Evolutionary conservation across 352 stramenopile species (phyloP).

Genomic region (Peronospora tabacina): DNA sequence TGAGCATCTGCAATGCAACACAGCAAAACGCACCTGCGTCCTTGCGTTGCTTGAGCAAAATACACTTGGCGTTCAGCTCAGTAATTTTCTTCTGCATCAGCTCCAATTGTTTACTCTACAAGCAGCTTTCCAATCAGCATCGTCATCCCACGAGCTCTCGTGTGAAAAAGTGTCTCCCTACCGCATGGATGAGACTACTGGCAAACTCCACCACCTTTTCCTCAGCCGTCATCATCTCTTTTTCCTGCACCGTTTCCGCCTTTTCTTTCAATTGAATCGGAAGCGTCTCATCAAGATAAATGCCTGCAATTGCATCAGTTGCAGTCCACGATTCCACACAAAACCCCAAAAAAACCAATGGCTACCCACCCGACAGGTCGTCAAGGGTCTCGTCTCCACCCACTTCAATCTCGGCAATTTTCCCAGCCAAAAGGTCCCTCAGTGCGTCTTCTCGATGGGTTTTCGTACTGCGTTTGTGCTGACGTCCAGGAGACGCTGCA

Average conservation of each 20-base stretch:
- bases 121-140: neutral
- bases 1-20: neutral
- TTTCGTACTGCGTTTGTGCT: conserved; percentile 27
- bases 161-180: conserved; percentile 19
- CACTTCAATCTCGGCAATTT: conserved; percentile 83
- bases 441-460: conserved; percentile 45
- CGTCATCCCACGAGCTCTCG: neutral
- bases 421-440: conserved; percentile 68
- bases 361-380: conserved; percentile 44
- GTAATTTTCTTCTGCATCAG: conserved; percentile 76
- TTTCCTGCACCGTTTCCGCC: conserved; percentile 34
- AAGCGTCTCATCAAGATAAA: conserved; percentile 60
- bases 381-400: conserved; percentile 74
- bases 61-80: conserved; percentile 73
- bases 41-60: conserved; percentile 74
- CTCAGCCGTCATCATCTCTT: conserved; percentile 31
- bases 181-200: conserved; percentile 35
- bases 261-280: conserved; percentile 25
- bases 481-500: conserved; percentile 19
- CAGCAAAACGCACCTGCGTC: conserved; percentile 29
- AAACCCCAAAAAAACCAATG: neutral
- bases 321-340: neutral
- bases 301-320: conserved; percentile 21
- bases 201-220: conserved; percentile 42
- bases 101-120: conserved; percentile 46